These are phyloP conservation scores for Ganoderma sinense DNA, from an alignment of 1,284 basidiomycete genomes.

Conservation along the genomic window DNA sequence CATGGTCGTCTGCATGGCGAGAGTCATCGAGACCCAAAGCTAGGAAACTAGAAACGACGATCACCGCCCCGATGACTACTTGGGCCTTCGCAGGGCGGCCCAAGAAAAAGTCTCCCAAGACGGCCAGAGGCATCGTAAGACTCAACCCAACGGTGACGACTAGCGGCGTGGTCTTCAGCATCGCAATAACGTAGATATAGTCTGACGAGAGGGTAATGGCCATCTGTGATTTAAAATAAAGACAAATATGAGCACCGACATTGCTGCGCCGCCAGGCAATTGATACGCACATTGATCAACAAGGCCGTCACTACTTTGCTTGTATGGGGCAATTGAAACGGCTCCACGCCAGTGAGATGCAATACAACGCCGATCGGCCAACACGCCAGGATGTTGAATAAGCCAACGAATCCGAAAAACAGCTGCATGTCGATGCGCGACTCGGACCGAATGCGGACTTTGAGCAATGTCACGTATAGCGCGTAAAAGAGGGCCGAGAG, in stretches of 20 bases:
- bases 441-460: slow-evolving; percentile 85
- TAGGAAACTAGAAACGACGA: slow-evolving; percentile 75
- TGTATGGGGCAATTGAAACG: slow-evolving; percentile 77
- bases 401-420: slow-evolving; percentile 93
- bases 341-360: slow-evolving; percentile 80
- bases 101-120: slow-evolving; percentile 80
- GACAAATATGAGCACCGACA: not conserved
- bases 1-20: slow-evolving; percentile 40
- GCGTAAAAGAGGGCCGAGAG: slow-evolving; percentile 90
- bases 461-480: slow-evolving; percentile 91
- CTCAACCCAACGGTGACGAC: slow-evolving; percentile 94
- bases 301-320: slow-evolving; percentile 70
- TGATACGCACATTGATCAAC: slow-evolving; percentile 69
- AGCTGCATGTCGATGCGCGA: slow-evolving; percentile 92
- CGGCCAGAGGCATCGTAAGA: slow-evolving; percentile 93
- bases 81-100: slow-evolving; percentile 60
- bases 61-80: slow-evolving; percentile 69
- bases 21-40: slow-evolving; percentile 70
- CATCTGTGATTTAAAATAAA: slow-evolving; percentile 64
- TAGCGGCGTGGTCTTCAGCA: slow-evolving; percentile 96
- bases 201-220: slow-evolving; percentile 86
- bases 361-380: slow-evolving; percentile 88
- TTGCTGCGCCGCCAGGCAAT: not conserved
- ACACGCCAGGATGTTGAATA: slow-evolving; percentile 85
- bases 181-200: slow-evolving; percentile 89